phyloP scores from a whole-genome alignment of 169 alveolate genomes.

The Fabrea salina region DNA sequence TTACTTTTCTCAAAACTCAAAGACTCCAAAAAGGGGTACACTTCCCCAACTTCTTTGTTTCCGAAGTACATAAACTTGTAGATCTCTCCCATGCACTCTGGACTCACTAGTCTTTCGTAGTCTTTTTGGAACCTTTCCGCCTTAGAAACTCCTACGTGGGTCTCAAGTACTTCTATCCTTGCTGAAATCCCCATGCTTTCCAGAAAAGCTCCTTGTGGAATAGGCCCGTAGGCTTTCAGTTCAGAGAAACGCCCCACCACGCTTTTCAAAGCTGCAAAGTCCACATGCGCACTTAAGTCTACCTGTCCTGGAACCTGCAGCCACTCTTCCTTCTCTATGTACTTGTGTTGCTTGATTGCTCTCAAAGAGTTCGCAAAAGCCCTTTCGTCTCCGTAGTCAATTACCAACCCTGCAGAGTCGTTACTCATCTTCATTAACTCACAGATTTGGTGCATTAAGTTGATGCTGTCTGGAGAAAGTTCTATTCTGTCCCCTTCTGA shows the following conservation, averaged over 20 bases:
- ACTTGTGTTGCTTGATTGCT: conserved; percentile 60
- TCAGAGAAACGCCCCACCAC: conserved; percentile 44
- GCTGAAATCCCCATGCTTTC: conserved; percentile 71
- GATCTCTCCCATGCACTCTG: conserved; percentile 69
- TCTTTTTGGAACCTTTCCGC: conserved; percentile 36
- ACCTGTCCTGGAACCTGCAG: conserved; percentile 67
- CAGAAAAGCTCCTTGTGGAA: conserved; percentile 65
- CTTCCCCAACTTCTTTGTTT: conserved; percentile 32
- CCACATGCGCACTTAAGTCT: conserved; percentile 75
- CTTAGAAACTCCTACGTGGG: conserved; percentile 33
- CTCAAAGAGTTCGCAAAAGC: conserved; percentile 59
- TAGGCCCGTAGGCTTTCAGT: conserved; percentile 41
- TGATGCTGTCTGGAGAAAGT: conserved; percentile 45
- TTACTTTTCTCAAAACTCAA: background rate
- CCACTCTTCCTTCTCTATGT: conserved; percentile 43
- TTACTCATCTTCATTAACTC: background rate
- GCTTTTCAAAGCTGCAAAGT: conserved; percentile 55
- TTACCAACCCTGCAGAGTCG: conserved; percentile 46
- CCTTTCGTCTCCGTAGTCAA: conserved; percentile 78
- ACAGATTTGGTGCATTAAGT: conserved; percentile 33
- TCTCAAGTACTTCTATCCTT: conserved; percentile 50
- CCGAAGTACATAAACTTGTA: conserved; percentile 48
- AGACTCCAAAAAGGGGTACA: conserved; percentile 48
- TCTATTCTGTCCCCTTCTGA: conserved; percentile 67
- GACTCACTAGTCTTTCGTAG: conserved; percentile 57